Evolutionary conservation across 768 basidiomycete species (phyloP).

Genomic region (Coprinellus micaceus): DNA sequence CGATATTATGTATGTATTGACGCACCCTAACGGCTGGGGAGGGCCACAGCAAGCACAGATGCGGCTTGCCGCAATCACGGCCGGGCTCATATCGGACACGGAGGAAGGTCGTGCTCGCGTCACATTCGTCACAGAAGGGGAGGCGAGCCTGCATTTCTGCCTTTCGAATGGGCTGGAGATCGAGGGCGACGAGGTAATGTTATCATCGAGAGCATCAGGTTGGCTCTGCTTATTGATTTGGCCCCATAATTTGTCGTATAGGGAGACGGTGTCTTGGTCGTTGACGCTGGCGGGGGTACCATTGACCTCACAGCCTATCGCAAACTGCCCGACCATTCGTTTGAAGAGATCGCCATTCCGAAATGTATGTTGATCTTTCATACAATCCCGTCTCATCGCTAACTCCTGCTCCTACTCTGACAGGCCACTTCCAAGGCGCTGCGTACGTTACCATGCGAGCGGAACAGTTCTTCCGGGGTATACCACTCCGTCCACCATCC

Average conservation of each 20-base stretch:
- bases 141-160: conserved; percentile 54
- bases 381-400: background rate
- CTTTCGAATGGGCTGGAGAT: too few species aligned
- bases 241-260: conserved; percentile 12
- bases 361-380: conserved; percentile 27
- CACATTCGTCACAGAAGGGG: conserved; percentile 55
- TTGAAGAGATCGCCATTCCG: conserved; percentile 41
- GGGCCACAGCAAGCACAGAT: conserved; percentile 51
- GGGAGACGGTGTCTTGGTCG: conserved; percentile 46
- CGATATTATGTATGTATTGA: conserved; percentile 45
- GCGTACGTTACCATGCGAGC: too few species aligned
- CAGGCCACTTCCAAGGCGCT: conserved; percentile 44
- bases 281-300: conserved; percentile 62
- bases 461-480: conserved; percentile 38
- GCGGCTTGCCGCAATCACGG: conserved; percentile 46
- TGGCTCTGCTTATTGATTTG: conserved; percentile 5
- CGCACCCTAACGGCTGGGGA: conserved; percentile 63
- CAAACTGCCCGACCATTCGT: conserved; percentile 2
- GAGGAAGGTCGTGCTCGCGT: conserved; percentile 36
- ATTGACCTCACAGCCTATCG: too few species aligned
- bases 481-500: conserved; percentile 32
- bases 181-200: conserved; percentile 40
- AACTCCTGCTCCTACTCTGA: conserved; percentile 18
- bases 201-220: conserved; percentile 30
- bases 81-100: conserved; percentile 42